phyloP scores from a whole-genome alignment of 805 yeast species.

The Suhomyces sp. region DNA sequence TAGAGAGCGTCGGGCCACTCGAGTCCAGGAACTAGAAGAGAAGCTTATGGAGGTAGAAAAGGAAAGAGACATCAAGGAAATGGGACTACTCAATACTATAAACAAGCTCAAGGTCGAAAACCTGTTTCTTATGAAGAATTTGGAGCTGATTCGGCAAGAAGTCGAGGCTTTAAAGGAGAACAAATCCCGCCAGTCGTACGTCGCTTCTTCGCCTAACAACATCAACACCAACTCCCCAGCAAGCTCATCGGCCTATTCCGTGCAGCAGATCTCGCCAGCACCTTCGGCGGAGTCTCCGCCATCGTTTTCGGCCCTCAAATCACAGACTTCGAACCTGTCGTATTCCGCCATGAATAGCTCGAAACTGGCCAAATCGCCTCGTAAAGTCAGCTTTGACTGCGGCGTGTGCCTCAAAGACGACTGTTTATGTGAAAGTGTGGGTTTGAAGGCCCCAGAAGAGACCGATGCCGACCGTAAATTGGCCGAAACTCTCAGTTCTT shows the following conservation, averaged over 20 bases:
- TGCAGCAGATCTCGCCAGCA: conserved; percentile 53
- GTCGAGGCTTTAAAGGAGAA: conserved; percentile 18
- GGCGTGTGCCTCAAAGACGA: conserved; percentile 68
- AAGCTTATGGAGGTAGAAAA: conserved; percentile 64
- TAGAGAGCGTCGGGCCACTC: conserved; percentile 79
- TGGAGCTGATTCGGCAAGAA: conserved; percentile 42
- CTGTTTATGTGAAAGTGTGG: conserved; percentile 60
- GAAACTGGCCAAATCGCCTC: background rate
- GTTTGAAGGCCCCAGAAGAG: conserved; percentile 29
- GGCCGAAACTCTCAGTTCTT: conserved; percentile 37
- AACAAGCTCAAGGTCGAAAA: conserved; percentile 47
- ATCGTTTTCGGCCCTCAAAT: conserved; percentile 6
- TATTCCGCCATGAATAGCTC: background rate
- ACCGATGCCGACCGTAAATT: conserved; percentile 15
- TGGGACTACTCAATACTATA: conserved; percentile 50
- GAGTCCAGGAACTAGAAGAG: conserved; percentile 74
- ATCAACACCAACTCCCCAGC: conserved; percentile 8
- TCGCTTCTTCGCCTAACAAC: conserved; percentile 3
- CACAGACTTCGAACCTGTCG: background rate
- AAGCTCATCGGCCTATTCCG: conserved; percentile 26
- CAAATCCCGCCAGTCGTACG: conserved; percentile 1
- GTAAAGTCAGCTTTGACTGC: conserved; percentile 40
- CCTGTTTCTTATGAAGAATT: conserved; percentile 36
- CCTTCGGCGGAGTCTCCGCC: conserved; percentile 51
- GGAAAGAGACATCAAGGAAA: conserved; percentile 59